Evolutionary conservation across 768 basidiomycete species (phyloP), one percentile per base, ranked within the genome.

Genomic region (Lentinus brumalis): DNA sequence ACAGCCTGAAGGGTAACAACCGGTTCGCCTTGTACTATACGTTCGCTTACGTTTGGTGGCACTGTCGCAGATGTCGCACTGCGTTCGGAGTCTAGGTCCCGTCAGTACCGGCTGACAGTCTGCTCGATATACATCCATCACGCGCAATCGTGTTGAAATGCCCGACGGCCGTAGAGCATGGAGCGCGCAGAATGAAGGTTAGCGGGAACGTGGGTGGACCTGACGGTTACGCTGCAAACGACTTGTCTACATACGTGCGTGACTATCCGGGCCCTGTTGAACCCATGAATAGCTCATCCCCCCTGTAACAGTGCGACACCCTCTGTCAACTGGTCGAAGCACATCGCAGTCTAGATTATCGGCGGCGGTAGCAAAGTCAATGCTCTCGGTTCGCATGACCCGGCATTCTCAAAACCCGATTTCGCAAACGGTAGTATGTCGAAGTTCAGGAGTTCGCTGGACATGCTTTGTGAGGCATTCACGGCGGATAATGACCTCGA

Each of bases 131-230:
- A 49, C 44, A 73, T 70, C 71, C 61, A 42, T 67, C 35, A 74
- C 73, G 18, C 61, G 62, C 51, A 74, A 74, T 63, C 62, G 57
- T 41, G 62, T 74, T 1, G 64, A 66, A 41, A 63, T 74, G 30
- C 21, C 73, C 73, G 3, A 71, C 68, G 0, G 57, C 65, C 18
- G 63, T 66, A 42, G 67, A 67, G 59, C 56, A 67, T 15, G 63
- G 63, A 12, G 53, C 63, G 15, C 58, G 71, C 31, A 68, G 70
- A 31, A 71, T 74, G 55, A 67, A 62, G 57, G 29, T 74, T 32
- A 53, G 57, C 26, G 73, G 72, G 16, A 64, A 70, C 32, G 64
- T 66, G 15, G 39, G 64, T 66, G 15, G 66, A 64, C 10, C 61
- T 74, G 30, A 59, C 47, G 29, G 44, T 73, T 30, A 42, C 62